Evolutionary conservation across 768 basidiomycete species (phyloP).

Genomic region (Boletus coccyginus): DNA sequence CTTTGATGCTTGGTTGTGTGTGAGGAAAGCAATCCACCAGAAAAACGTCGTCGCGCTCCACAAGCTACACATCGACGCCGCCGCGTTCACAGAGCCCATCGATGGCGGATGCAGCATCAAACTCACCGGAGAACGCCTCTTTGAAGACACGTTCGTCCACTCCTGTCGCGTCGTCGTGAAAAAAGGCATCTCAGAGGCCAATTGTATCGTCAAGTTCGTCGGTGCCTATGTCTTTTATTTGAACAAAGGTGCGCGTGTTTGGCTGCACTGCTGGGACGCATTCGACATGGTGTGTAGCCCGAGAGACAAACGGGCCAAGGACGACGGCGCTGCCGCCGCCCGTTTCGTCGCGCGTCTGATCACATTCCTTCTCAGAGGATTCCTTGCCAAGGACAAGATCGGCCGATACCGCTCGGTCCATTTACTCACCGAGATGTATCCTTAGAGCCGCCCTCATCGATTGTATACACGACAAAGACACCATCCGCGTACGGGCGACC

Average conservation of each 20-base stretch:
- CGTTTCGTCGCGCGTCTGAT: constrained; percentile 68
- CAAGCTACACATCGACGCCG: constrained; percentile 72
- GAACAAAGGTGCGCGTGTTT: constrained; percentile 54
- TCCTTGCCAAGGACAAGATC: constrained; percentile 82
- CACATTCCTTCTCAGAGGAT: constrained; percentile 73
- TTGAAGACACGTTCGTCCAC: constrained; percentile 62
- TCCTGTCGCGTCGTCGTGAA: constrained; percentile 67
- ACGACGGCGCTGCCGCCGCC: constrained; percentile 58
- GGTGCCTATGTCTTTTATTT: constrained; percentile 40
- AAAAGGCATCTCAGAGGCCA: constrained; percentile 75
- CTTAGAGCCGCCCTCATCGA: constrained; percentile 67
- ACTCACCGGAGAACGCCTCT: constrained; percentile 73
- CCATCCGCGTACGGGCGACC: constrained; percentile 76
- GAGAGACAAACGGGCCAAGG: constrained; percentile 33
- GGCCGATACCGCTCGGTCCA: constrained; percentile 75
- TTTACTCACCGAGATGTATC: constrained; percentile 31
- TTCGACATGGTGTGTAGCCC: constrained; percentile 26
- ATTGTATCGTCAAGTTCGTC: constrained; percentile 79
- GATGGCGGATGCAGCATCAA: constrained; percentile 49
- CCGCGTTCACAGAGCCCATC: constrained; percentile 47
- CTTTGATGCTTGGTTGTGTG: too few species aligned
- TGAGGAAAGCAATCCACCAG: constrained; percentile 64
- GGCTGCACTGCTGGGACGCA: not conserved
- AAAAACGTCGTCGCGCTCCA: constrained; percentile 85
- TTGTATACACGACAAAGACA: constrained; percentile 78